phyloP scores from a whole-genome alignment of 2,329 filamentous ascomycete species.

The Ophiostoma perfectum region DNA sequence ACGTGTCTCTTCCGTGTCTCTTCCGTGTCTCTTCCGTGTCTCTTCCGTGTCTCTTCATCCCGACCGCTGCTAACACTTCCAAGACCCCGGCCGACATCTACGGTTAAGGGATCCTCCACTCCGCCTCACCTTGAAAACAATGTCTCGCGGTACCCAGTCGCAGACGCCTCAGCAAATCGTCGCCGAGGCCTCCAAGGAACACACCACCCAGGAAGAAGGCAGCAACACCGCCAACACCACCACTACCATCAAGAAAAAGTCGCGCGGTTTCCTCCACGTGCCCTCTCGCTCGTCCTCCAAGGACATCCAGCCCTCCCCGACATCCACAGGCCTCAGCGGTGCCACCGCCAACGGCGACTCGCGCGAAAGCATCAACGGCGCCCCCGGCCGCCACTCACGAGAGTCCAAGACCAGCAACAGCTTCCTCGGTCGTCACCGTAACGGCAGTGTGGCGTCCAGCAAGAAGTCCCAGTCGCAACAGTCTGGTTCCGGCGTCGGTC shows the following conservation, averaged over 20 bases:
- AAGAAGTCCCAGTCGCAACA: constrained; percentile 10
- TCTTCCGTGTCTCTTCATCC: no score
- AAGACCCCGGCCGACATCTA: background rate
- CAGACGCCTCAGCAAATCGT: constrained; percentile 31
- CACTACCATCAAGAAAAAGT: constrained; percentile 38
- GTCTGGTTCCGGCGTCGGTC: constrained; percentile 13
- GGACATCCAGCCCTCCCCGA: constrained; percentile 54
- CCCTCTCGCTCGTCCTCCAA: constrained; percentile 60
- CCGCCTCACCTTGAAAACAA: constrained; percentile 23
- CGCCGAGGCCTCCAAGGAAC: constrained; percentile 42
- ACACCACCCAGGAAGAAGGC: constrained; percentile 40
- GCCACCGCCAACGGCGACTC: constrained; percentile 51
- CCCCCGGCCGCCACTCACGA: constrained; percentile 53
- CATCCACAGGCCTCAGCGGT: constrained; percentile 55
- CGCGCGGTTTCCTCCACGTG: constrained; percentile 50
- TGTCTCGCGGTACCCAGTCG: constrained; percentile 35
- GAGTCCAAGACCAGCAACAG: constrained; percentile 60
- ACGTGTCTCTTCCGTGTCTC: no score
- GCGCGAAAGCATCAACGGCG: constrained; percentile 49
- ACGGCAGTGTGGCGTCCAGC: constrained; percentile 50
- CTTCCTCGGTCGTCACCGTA: constrained; percentile 56
- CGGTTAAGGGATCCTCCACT: background rate
- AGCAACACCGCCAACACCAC: constrained; percentile 1
- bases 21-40: no score
- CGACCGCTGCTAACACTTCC: background rate